These are phyloP conservation scores for Sarocladium oryzae DNA, from an alignment of 2,329 filamentous ascomycete genomes.

Conservation along the genomic window DNA sequence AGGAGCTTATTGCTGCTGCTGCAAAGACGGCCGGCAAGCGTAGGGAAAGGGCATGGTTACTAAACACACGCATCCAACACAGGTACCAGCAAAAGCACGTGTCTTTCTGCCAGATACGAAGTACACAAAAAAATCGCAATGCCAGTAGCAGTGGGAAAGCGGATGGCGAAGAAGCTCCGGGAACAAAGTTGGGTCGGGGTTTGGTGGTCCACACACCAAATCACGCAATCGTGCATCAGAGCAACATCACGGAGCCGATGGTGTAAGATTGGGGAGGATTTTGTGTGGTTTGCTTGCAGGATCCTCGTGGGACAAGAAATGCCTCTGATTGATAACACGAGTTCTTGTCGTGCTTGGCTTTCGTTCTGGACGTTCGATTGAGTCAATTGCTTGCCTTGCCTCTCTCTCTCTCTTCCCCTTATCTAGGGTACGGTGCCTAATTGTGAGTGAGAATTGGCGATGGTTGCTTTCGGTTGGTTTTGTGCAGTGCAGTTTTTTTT, in stretches of 20 bases:
- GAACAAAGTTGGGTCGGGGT: conserved; percentile 8
- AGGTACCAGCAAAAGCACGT: conserved; percentile 1
- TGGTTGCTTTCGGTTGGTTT: too few species aligned
- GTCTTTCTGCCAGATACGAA: neutral
- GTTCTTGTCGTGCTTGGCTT: too few species aligned
- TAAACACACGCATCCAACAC: neutral
- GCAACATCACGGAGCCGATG: conserved; percentile 4
- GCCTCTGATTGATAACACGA: neutral
- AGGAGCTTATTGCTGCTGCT: neutral
- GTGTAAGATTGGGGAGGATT: conserved; percentile 3
- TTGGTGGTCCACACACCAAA: conserved; percentile 5
- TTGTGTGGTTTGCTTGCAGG: too few species aligned
- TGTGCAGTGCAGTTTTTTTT: too few species aligned
- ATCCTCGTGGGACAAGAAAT: neutral
- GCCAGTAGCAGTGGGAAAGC: neutral
- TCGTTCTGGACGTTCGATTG: neutral
- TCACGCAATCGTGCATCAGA: conserved; percentile 3
- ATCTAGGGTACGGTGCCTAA: too few species aligned
- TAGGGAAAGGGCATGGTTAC: too few species aligned
- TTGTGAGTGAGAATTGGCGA: too few species aligned
- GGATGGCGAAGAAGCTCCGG: conserved; percentile 8
- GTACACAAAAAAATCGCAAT: neutral
- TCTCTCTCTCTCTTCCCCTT: neutral
- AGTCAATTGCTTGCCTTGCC: too few species aligned
- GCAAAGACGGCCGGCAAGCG: neutral